These are phyloP conservation scores for Eucalyptus guilfoylei DNA, from an alignment of 345 rosid species.

Conservation along the genomic window DNA sequence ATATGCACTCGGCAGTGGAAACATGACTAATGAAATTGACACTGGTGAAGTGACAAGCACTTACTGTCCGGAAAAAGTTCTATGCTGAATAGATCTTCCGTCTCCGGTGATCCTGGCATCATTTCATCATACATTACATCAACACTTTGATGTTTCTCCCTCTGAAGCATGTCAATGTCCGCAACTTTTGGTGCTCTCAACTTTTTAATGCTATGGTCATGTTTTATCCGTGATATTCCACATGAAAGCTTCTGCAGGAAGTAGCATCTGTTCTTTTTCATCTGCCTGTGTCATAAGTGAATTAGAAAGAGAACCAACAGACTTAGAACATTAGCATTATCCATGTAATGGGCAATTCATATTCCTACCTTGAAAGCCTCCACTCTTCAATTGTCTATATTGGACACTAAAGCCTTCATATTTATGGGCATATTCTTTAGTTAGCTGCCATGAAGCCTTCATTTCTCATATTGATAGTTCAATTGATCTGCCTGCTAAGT, in stretches of 20 bases:
- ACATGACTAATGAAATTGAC: background rate
- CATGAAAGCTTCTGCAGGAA: conserved; percentile 37
- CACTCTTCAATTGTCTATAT: background rate
- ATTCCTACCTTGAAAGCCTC: background rate
- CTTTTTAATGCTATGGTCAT: conserved; percentile 20
- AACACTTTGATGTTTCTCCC: background rate
- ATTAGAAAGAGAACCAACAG: background rate
- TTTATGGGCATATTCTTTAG: background rate
- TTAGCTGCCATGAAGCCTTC: background rate
- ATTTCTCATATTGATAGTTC: background rate
- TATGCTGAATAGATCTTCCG: background rate
- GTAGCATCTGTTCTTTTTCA: conserved; percentile 36
- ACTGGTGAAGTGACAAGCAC: background rate
- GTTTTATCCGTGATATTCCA: conserved; percentile 36
- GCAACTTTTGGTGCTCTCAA: conserved; percentile 18
- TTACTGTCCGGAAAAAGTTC: background rate
- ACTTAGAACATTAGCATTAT: background rate
- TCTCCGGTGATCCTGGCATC: conserved; percentile 19
- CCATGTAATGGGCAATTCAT: background rate
- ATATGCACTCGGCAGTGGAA: background rate
- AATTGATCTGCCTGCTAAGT: background rate
- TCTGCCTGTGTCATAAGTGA: conserved; percentile 15
- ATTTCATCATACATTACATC: conserved; percentile 27
- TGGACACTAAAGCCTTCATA: background rate
- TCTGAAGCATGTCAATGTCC: background rate